A percentile compares a stretch with the other conserved stretches of the same genome.
Evolutionary conservation across 129 eudicot species (phyloP).

Genomic region (Ambrosia trifida): DNA sequence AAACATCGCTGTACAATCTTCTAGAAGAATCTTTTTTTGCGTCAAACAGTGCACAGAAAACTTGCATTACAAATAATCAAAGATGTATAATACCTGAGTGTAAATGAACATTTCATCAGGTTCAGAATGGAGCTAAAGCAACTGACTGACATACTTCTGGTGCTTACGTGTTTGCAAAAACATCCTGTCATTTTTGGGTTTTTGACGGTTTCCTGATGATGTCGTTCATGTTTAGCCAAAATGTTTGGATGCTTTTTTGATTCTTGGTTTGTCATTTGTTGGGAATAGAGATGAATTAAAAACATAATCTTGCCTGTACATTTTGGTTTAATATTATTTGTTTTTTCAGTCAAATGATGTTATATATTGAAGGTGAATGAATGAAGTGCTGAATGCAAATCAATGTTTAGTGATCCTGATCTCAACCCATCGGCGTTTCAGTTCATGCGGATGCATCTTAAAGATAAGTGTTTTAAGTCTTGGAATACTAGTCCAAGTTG

Average conservation of each 20-base stretch:
- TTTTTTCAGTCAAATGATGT: neutral
- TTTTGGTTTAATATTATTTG: slow-evolving; percentile 29
- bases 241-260: slow-evolving; percentile 22
- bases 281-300: slow-evolving; percentile 7
- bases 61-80: neutral
- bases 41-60: slow-evolving; percentile 22
- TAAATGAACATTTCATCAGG: slow-evolving; percentile 25
- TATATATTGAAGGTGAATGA: neutral
- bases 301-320: slow-evolving; percentile 32
- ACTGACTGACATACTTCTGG: slow-evolving; percentile 9
- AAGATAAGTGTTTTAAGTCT: too few species aligned
- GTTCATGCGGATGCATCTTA: too few species aligned
- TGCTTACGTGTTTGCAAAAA: slow-evolving; percentile 13
- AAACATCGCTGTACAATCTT: slow-evolving; percentile 15
- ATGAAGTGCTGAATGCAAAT: neutral
- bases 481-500: too few species aligned
- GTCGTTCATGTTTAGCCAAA: slow-evolving; percentile 28
- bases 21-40: slow-evolving; percentile 23
- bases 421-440: too few species aligned
- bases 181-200: neutral
- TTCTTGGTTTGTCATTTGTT: slow-evolving; percentile 24
- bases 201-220: slow-evolving; percentile 18
- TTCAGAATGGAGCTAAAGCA: slow-evolving; percentile 9
- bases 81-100: slow-evolving; percentile 25
- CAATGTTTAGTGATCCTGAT: too few species aligned